Conservation (phyloP, 768 basidiomycete species). For the Pleurotus citrinopileatus region DNA sequence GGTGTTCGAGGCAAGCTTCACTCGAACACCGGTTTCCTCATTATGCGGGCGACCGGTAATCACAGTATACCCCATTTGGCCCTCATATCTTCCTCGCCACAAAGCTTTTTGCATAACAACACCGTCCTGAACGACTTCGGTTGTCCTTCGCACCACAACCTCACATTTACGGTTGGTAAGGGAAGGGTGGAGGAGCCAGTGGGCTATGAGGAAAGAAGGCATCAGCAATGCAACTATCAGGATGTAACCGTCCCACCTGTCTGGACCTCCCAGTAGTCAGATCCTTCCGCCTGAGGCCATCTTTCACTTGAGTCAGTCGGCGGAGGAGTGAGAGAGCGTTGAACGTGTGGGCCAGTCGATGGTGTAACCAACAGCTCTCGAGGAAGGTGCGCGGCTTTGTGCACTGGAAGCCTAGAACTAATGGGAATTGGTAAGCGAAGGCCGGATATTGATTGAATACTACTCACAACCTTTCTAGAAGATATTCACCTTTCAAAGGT, state of each 20-base stretch:
- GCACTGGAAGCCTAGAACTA: not conserved
- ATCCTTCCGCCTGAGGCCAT: not conserved
- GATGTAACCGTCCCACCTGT: too few relatives aligned
- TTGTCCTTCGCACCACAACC: not conserved
- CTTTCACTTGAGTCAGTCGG: too few relatives aligned
- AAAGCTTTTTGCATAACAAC: not conserved
- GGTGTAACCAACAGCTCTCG: not conserved
- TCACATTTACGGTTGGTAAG: not conserved
- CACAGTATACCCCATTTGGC: too few relatives aligned
- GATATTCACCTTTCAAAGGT: not conserved
- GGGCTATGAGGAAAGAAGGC: not conserved
- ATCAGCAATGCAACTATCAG: not conserved
- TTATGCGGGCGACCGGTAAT: not conserved
- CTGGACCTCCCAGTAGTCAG: not conserved
- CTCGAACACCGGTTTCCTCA: not conserved
- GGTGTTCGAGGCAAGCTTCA: not conserved
- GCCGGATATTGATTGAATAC: not conserved
- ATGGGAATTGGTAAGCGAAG: not conserved
- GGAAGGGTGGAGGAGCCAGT: not conserved
- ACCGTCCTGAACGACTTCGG: not conserved
- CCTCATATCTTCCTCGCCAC: not conserved
- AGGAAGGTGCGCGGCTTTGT: not conserved
- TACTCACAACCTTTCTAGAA: not conserved
- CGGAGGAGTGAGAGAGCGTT: not conserved
- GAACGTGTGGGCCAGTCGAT: not conserved